Evolutionary conservation across 2,329 filamentous ascomycete species (phyloP), one percentile per base, ranked within the genome.

Genomic region (Cladosporium halotolerans): DNA sequence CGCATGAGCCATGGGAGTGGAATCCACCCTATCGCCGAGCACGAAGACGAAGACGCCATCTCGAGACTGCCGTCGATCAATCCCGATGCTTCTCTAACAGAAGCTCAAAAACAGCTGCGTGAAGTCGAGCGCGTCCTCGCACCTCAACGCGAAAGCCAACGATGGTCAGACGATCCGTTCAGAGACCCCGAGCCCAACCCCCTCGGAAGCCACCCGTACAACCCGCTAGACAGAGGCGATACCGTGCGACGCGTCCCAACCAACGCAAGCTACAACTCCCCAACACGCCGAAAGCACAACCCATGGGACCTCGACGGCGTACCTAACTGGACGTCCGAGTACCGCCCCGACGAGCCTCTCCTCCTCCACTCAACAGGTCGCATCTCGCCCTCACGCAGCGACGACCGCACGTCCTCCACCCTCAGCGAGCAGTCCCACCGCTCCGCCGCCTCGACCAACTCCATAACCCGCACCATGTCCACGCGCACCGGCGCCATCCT

Each of bases 11-110:
- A 76, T 14, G 74, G 74, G 7, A 76, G 78, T 32, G 76, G 77
- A 3, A 85, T 85, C 23, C 81, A 83, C 62, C 79, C 81, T 0
- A 85, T 85, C 43, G 81, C 83, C 36, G 80, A 83, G 62, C 69
- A 76, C 10, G 82, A 84, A 55, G 82, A 84, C 57, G 79, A 82
- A 47, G 79, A 81, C 54, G 72, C 19, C 1, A 53, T 53, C 8
- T 46, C 43, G 8, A 40, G 51, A 8, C 13, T 47, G 4, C 23
- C 46, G 4, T 49, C 52, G 14, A 48, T 41, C 16, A 23, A 33
- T 7, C 36, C 34, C 32, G 52, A 45, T 6, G 9, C 28, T 23
- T 11, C 33, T 1, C 43, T 45, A 53, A 54, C 52, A 38, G 55
- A 57, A 47, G 57, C 60, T 11, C 53, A 63, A 41, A 54, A 57